Percentiles rank a stretch among this genome's conserved stretches.
Evolutionary conservation across 1,284 basidiomycete genomes (phyloP).

Genomic region (Xerocomus nothofagi): DNA sequence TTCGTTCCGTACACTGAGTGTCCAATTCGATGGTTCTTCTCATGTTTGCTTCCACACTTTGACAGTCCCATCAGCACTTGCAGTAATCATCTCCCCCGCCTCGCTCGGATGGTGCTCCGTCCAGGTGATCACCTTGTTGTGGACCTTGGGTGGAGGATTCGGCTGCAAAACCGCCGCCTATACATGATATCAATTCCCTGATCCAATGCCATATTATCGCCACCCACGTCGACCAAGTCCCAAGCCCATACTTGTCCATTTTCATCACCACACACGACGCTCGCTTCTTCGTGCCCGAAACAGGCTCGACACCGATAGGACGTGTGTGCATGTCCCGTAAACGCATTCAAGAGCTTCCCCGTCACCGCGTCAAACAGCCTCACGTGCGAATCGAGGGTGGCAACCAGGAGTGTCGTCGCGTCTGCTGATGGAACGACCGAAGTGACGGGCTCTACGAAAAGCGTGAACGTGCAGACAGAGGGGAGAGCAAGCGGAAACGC

Average conservation of each 20-base stretch:
- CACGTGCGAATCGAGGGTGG: constrained; percentile 81
- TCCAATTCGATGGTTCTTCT: constrained; percentile 6
- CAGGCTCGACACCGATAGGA: constrained; percentile 81
- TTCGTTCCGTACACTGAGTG: background rate
- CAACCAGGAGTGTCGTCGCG: constrained; percentile 75
- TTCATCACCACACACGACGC: constrained; percentile 87
- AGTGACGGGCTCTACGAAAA: constrained; percentile 73
- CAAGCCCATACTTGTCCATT: constrained; percentile 86
- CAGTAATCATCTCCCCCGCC: constrained; percentile 79
- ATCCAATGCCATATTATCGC: background rate
- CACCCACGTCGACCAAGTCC: constrained; percentile 85
- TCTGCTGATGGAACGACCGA: constrained; percentile 77
- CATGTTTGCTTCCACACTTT: constrained; percentile 71
- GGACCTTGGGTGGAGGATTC: constrained; percentile 70
- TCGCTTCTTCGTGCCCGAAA: constrained; percentile 82
- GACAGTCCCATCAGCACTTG: constrained; percentile 83
- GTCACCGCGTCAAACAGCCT: constrained; percentile 84
- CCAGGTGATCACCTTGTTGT: constrained; percentile 87
- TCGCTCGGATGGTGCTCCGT: constrained; percentile 86
- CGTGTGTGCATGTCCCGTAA: constrained; percentile 73
- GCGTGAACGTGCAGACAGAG: background rate
- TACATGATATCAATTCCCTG: constrained; percentile 1
- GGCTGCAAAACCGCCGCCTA: constrained; percentile 68
- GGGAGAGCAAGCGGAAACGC: constrained; percentile 7
- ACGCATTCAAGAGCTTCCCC: constrained; percentile 86